Evolutionary conservation across 257 asterid species (phyloP).

Genomic region (Craterostigma plantagineum): DNA sequence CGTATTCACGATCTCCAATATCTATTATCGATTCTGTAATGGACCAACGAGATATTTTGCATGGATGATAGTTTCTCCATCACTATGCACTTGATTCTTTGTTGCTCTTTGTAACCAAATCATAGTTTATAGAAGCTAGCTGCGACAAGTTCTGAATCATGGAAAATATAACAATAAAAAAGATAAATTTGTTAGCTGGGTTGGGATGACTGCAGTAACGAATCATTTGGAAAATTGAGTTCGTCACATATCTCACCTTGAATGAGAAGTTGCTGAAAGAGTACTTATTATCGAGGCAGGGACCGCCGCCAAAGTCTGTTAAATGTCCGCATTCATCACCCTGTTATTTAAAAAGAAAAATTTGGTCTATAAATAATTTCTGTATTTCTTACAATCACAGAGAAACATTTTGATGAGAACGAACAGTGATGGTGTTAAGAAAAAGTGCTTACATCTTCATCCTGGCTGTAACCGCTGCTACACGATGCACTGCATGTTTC

Average conservation of each 20-base stretch:
- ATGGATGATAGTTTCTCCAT: conserved; percentile 1
- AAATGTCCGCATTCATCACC: conserved; percentile 68
- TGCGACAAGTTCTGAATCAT: conserved; percentile 69
- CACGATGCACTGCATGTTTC: conserved; percentile 61
- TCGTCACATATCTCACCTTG: conserved; percentile 45
- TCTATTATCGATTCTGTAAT: too few species aligned
- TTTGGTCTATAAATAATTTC: background rate
- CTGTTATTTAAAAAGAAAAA: conserved; percentile 17
- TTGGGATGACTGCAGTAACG: too few species aligned
- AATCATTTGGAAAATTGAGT: too few species aligned
- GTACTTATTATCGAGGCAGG: conserved; percentile 37
- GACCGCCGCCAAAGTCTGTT: conserved; percentile 52
- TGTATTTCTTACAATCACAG: too few species aligned
- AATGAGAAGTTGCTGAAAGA: conserved; percentile 91
- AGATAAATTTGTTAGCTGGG: too few species aligned
- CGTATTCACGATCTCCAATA: too few species aligned
- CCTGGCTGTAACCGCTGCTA: conserved; percentile 61
- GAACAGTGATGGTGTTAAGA: conserved; percentile 4
- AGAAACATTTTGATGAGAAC: too few species aligned
- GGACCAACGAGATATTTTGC: too few species aligned
- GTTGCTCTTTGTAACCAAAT: conserved; percentile 40
- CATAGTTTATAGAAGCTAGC: conserved; percentile 80
- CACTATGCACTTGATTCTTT: conserved; percentile 31
- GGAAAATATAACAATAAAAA: background rate
- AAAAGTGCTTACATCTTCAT: conserved; percentile 69